These are phyloP conservation scores for Vigna reflexopilosa DNA, from an alignment of 306 rosid species.

Conservation along the genomic window DNA sequence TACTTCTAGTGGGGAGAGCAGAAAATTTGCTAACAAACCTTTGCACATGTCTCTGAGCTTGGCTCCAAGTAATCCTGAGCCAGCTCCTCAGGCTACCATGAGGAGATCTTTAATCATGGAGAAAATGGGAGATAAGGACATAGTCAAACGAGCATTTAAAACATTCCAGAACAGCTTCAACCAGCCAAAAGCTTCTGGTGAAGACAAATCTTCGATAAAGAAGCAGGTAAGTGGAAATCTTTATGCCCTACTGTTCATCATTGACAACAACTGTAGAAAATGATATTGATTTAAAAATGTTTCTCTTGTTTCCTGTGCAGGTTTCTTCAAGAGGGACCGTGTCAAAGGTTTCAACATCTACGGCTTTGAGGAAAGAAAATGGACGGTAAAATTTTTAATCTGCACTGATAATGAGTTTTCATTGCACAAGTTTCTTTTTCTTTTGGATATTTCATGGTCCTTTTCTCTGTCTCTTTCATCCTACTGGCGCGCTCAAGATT, in stretches of 20 bases:
- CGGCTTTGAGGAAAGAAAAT: constrained; percentile 62
- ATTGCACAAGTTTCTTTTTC: constrained; percentile 9
- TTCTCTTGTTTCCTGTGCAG: constrained; percentile 49
- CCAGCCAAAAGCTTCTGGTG: constrained; percentile 60
- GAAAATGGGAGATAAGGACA: constrained; percentile 94
- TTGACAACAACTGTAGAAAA: constrained; percentile 5
- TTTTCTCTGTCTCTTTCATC: constrained; percentile 24
- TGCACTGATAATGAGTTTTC: constrained; percentile 25
- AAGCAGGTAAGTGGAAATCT: constrained; percentile 60
- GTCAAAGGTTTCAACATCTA: constrained; percentile 60
- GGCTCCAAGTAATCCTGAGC: constrained; percentile 60
- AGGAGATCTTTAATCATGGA: constrained; percentile 84
- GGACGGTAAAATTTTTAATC: constrained; percentile 63
- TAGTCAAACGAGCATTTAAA: constrained; percentile 90
- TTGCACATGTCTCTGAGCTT: constrained; percentile 73
- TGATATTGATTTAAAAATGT: constrained; percentile 29
- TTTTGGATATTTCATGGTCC: constrained; percentile 2
- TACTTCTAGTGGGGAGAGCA: constrained; percentile 53
- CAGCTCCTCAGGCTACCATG: constrained; percentile 55
- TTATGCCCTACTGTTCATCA: constrained; percentile 24
- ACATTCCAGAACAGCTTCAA: constrained; percentile 77
- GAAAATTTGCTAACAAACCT: constrained; percentile 63
- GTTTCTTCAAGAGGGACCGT: constrained; percentile 62
- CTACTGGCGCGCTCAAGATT: constrained; percentile 19
- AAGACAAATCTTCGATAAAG: constrained; percentile 55